Conservation (phyloP, 148 eudicot species). For the Polygonum aviculare region DNA sequence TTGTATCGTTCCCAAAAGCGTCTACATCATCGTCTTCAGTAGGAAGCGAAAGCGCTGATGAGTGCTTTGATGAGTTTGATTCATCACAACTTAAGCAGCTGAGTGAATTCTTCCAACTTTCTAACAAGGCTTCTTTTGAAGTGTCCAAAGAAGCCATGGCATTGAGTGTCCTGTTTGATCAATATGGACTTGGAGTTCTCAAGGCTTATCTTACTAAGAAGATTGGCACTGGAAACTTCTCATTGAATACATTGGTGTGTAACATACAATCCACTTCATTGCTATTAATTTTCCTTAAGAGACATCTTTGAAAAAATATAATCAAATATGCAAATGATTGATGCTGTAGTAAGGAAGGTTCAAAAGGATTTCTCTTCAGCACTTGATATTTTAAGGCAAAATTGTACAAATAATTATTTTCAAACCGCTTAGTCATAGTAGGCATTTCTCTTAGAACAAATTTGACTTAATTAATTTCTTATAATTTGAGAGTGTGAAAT, state of each 20-base stretch:
- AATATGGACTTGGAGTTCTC: conserved; percentile 52
- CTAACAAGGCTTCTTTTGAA: conserved; percentile 44
- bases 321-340: conserved; percentile 53
- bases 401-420: too few species aligned
- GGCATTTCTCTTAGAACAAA: too few species aligned
- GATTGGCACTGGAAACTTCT: conserved; percentile 40
- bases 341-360: conserved; percentile 61
- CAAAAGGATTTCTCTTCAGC: conserved; percentile 62
- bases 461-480: too few species aligned
- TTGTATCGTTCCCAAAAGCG: conserved; percentile 56
- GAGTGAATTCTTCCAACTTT: conserved; percentile 54
- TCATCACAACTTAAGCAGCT: conserved; percentile 61
- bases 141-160: conserved; percentile 51
- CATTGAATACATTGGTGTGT: conserved; percentile 92
- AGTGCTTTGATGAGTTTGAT: conserved; percentile 71
- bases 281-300: neutral
- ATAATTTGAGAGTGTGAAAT: too few species aligned
- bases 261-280: conserved; percentile 21
- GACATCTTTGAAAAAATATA: neutral
- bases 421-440: too few species aligned
- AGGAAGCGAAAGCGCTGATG: conserved; percentile 76
- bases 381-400: conserved; percentile 16
- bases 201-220: conserved; percentile 56
- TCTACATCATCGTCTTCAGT: conserved; percentile 47
- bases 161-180: conserved; percentile 49